phyloP scores from a whole-genome alignment of 192 early-diverging fungal species.

The Coemansia interrupta region DNA sequence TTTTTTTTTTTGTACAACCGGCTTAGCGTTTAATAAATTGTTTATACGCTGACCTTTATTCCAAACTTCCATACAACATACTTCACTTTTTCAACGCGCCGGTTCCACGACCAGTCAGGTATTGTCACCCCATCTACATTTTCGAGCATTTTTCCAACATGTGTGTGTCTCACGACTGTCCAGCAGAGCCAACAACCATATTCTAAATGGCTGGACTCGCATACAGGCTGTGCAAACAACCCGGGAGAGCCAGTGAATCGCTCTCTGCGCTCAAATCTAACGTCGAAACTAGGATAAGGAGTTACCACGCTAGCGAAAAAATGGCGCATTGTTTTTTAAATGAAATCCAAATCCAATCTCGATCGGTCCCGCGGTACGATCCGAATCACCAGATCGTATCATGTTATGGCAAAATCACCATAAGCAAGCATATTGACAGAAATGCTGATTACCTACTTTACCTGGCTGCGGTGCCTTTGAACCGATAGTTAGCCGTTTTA shows the following conservation, averaged over 20 bases:
- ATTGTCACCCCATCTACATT: too few species aligned
- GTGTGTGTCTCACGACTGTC: neutral
- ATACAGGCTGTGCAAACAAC: slow-evolving; percentile 12
- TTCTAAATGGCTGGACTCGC: slow-evolving; percentile 3
- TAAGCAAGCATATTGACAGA: neutral
- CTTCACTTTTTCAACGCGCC: too few species aligned
- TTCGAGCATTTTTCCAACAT: too few species aligned
- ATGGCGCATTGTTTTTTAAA: slow-evolving; percentile 10
- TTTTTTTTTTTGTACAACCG: too few species aligned
- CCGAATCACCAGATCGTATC: neutral
- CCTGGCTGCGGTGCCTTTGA: too few species aligned
- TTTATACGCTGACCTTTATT: too few species aligned
- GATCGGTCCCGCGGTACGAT: too few species aligned
- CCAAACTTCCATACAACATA: too few species aligned
- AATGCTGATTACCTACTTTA: too few species aligned
- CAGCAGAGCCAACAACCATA: slow-evolving; percentile 8
- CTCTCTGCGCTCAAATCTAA: slow-evolving; percentile 22
- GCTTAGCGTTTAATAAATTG: too few species aligned
- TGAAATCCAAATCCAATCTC: too few species aligned
- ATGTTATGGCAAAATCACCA: neutral
- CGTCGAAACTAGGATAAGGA: neutral
- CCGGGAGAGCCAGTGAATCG: slow-evolving; percentile 12
- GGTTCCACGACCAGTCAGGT: neutral
- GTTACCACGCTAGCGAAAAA: slow-evolving; percentile 14
- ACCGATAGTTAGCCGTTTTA: neutral